phyloP scores from a whole-genome alignment of 2,329 filamentous ascomycete genomes.

The Mariannaea sp. region DNA sequence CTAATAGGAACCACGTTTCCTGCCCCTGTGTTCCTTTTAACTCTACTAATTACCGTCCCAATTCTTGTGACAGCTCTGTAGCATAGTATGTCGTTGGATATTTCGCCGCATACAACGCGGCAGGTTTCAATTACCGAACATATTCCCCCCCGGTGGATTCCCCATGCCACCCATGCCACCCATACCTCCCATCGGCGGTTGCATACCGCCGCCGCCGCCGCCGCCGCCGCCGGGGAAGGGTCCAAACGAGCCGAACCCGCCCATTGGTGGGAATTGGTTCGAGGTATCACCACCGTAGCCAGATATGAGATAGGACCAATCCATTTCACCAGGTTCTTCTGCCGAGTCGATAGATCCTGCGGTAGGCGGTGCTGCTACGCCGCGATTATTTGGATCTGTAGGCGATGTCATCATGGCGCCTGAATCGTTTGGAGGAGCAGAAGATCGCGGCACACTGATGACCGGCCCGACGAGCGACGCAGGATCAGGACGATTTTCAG shows the following conservation, averaged over 20 bases:
- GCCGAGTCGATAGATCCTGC: conserved; percentile 31
- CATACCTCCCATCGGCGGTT: conserved; percentile 26
- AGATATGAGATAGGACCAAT: conserved; percentile 55
- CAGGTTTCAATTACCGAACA: conserved; percentile 36
- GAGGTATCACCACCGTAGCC: conserved; percentile 43
- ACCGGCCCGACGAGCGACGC: conserved; percentile 29
- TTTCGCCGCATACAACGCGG: conserved; percentile 2
- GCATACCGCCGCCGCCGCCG: no score
- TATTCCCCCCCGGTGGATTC: conserved; percentile 29
- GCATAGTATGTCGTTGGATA: not conserved
- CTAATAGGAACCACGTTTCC: no score
- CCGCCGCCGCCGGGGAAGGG: conserved; percentile 30
- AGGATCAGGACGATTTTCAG: conserved; percentile 37
- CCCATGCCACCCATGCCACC: conserved; percentile 31
- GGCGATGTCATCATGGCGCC: conserved; percentile 42
- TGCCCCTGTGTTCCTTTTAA: no score
- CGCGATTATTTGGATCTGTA: conserved; percentile 28
- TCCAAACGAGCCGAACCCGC: conserved; percentile 39
- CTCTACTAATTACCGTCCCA: no score
- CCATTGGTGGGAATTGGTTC: conserved; percentile 37
- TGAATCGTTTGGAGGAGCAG: conserved; percentile 32
- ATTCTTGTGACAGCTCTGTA: not conserved
- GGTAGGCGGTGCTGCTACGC: conserved; percentile 19
- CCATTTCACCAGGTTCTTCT: conserved; percentile 48
- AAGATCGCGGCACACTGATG: conserved; percentile 33